A percentile compares a stretch with the other conserved stretches of the same genome.
phyloP scores from a whole-genome alignment of 1,284 basidiomycete species.

The Coniophora puteana region DNA sequence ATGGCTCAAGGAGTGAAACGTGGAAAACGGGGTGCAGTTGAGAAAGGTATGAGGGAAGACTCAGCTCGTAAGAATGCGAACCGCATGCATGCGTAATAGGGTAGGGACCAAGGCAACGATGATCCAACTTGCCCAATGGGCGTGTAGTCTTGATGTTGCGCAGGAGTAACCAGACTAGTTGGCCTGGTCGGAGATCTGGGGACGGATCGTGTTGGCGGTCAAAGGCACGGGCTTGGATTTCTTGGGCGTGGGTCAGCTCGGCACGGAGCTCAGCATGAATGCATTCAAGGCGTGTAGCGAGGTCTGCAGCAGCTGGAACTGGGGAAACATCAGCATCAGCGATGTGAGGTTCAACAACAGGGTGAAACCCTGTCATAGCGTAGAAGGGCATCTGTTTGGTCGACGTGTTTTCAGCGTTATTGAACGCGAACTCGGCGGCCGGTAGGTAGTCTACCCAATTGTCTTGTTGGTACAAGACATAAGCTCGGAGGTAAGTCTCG shows the following conservation, averaged over 20 bases:
- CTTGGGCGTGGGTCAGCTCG: conserved; percentile 24
- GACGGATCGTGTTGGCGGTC: conserved; percentile 16
- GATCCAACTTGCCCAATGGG: conserved; percentile 36
- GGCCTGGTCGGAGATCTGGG: conserved; percentile 27
- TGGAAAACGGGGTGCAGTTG: conserved; percentile 38
- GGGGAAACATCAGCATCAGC: conserved; percentile 17
- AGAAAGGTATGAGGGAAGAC: conserved; percentile 28
- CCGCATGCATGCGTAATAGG: conserved; percentile 21
- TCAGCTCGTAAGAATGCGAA: conserved; percentile 23
- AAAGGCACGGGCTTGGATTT: conserved; percentile 21
- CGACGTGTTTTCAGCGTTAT: conserved; percentile 6
- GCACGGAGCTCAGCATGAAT: conserved; percentile 24
- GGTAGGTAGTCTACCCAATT: conserved; percentile 34
- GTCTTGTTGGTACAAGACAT: conserved; percentile 31
- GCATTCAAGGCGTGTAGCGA: conserved; percentile 12
- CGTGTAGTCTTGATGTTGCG: conserved; percentile 34
- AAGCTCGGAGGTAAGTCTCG: conserved; percentile 32
- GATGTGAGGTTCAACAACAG: conserved; percentile 20
- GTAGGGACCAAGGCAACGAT: conserved; percentile 35
- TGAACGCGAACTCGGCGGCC: conserved; percentile 9
- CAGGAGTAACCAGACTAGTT: conserved; percentile 32
- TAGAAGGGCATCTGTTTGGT: conserved; percentile 26
- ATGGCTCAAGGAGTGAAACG: conserved; percentile 34
- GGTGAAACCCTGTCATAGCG: conserved; percentile 24
- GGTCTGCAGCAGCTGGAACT: conserved; percentile 19